A percentile compares a stretch with the other conserved stretches of the same genome.
phyloP scores from a whole-genome alignment of 495 filamentous ascomycete genomes.

The Talaromyces stipitatus region DNA sequence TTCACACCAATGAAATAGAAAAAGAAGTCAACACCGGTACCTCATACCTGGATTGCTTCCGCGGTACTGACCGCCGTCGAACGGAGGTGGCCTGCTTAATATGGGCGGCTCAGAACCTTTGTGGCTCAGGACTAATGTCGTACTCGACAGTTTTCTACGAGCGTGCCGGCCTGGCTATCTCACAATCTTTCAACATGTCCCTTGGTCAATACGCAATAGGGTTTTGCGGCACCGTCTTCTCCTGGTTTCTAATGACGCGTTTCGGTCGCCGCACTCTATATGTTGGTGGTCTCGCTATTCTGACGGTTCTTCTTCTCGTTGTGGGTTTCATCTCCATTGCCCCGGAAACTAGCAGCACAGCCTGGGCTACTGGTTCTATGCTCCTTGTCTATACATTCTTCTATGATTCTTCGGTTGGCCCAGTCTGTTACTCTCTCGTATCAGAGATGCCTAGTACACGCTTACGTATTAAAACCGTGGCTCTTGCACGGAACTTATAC shows the following conservation, averaged over 20 bases:
- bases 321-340: slow-evolving; percentile 55
- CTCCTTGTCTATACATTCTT: slow-evolving; percentile 52
- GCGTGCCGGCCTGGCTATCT: slow-evolving; percentile 53
- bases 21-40: slow-evolving; percentile 46
- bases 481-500: slow-evolving; percentile 51
- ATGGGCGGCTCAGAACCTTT: slow-evolving; percentile 62
- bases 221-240: slow-evolving; percentile 50
- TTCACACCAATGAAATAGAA: slow-evolving; percentile 57
- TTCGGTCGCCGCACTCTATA: slow-evolving; percentile 56
- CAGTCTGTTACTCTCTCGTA: slow-evolving; percentile 58
- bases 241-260: slow-evolving; percentile 52
- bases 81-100: slow-evolving; percentile 56
- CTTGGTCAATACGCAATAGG: slow-evolving; percentile 58
- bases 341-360: slow-evolving; percentile 30
- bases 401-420: slow-evolving; percentile 56
- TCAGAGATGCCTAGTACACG: slow-evolving; percentile 52
- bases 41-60: slow-evolving; percentile 55
- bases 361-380: slow-evolving; percentile 49
- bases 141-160: slow-evolving; percentile 67
- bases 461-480: slow-evolving; percentile 56
- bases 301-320: slow-evolving; percentile 49
- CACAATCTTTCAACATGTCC: slow-evolving; percentile 51
- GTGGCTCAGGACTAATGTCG: slow-evolving; percentile 58
- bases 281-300: slow-evolving; percentile 44
- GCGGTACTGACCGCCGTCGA: slow-evolving; percentile 50